A percentile compares a stretch with the other conserved stretches of the same genome.
Conservation (phyloP, 371 early-diverging fungal species). For the Coemansia linderi region DNA sequence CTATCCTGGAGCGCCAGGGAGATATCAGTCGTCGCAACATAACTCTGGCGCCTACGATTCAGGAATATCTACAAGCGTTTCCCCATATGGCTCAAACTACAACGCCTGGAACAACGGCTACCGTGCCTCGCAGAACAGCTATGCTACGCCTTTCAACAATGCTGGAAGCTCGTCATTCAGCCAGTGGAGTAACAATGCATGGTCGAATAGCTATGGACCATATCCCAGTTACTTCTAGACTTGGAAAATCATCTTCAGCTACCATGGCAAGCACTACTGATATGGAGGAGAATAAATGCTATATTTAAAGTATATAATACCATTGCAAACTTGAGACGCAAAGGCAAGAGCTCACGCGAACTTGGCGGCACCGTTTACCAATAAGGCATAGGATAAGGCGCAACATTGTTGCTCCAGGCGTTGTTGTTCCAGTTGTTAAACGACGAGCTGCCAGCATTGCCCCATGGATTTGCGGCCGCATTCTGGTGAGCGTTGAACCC, state of each 20-base stretch:
- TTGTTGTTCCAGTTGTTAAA: conserved; percentile 54
- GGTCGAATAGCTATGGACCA: conserved; percentile 22
- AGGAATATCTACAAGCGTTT: conserved; percentile 14
- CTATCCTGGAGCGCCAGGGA: conserved; percentile 20
- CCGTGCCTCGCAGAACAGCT: conserved; percentile 18
- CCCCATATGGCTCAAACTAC: conserved; percentile 26
- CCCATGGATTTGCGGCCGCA: conserved; percentile 42
- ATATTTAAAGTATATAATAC: not conserved
- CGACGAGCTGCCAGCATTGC: conserved; percentile 42
- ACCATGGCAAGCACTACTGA: not conserved
- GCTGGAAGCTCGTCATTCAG: conserved; percentile 24
- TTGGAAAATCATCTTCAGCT: not conserved
- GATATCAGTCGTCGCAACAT: conserved; percentile 20
- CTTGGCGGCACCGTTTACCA: conserved; percentile 16
- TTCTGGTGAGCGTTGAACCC: conserved; percentile 50
- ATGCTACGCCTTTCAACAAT: conserved; percentile 15
- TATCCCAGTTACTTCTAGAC: conserved; percentile 26
- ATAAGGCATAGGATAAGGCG: conserved; percentile 43
- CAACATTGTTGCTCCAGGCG: conserved; percentile 44
- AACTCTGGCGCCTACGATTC: conserved; percentile 41
- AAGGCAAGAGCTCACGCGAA: not conserved
- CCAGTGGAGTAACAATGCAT: conserved; percentile 42
- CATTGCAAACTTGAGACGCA: not conserved
- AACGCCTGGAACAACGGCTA: conserved; percentile 36
- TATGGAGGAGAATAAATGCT: not conserved